Conservation (phyloP, 257 asterid species). For the Coffea eugenioides region DNA sequence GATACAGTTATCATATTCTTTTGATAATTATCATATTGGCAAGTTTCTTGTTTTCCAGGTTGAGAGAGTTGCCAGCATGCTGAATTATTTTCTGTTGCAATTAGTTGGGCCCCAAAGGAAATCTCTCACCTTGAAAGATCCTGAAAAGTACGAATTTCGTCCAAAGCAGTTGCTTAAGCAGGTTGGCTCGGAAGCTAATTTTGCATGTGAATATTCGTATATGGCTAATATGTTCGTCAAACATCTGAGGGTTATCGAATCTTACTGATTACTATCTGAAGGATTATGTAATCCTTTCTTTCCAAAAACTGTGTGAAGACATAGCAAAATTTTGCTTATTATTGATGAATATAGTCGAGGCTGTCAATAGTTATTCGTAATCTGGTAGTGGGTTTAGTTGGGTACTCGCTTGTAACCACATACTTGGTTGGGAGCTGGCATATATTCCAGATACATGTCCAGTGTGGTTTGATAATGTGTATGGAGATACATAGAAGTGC, state of each 20-base stretch:
- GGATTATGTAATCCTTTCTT: neutral
- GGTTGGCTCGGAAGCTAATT: constrained; percentile 35
- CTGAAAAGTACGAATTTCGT: constrained; percentile 94
- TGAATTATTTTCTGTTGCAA: constrained; percentile 87
- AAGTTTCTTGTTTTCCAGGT: constrained; percentile 50
- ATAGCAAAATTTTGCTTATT: neutral
- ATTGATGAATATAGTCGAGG: neutral
- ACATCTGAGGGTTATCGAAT: neutral
- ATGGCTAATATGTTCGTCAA: neutral
- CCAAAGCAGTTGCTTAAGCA: constrained; percentile 86
- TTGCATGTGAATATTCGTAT: neutral
- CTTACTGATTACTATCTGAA: neutral
- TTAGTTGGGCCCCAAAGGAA: constrained; percentile 97
- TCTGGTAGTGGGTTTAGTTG: neutral
- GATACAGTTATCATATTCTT: neutral
- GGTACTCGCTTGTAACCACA: neutral
- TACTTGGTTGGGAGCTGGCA: neutral
- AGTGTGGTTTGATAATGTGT: neutral
- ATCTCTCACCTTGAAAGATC: constrained; percentile 92
- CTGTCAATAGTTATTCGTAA: neutral
- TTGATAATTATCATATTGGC: neutral
- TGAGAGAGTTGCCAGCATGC: constrained; percentile 98
- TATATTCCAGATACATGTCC: neutral
- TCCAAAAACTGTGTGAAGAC: neutral
- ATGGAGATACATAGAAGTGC: neutral